Base-by-base conservation (phyloP, 1,139 yeast genomes). In the Hansenula sp. region DNA sequence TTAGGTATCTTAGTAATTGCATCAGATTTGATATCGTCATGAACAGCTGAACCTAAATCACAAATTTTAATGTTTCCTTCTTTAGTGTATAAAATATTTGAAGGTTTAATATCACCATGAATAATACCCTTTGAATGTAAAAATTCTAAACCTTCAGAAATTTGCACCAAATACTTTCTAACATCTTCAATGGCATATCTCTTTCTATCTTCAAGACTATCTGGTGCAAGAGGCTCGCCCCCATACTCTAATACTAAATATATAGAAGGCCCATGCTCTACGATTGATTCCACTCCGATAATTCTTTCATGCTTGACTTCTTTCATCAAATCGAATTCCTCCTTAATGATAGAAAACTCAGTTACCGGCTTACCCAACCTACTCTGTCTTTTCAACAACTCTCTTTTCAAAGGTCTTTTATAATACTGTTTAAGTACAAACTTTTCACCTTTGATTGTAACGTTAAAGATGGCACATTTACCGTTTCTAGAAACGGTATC, bases 131-230 rank as follows among this genome's bases (percentile, higher is more conserved):
- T 11, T 4, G 37, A 25, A 22, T 46, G 50, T 8, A 46, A 16
- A 18, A 37, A 27, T 9, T 29, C 28, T 3, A 43, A n/a, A 2
- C 38, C 47, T 8, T 21, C 19, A 14, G 39, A 17, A 9, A 44
- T 12, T 28, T 42, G 47, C 2, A 19, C 24, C 16, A 24, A 11
- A 27, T 28, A 32, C n/a, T 16, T 10, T 4, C 21, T 8, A 5
- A 32, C 53, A 82, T 24, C 12, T 40, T 19, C 16, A 25, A 24
- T 5, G 9, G 17, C 14, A 36, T 40, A 26, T 11, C 27, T 18
- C 21, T 33, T 19, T 5, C 14, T 13, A 9, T 17, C 32, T 19
- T 16, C 8, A 26, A 21, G 12, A 33, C 24, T 13, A 27, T n/a
- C 4, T 26, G 16, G n/a, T 2, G 25, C 37, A 11, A 34, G 16